Evolutionary conservation across 352 stramenopile genomes (phyloP).

Genomic region (Phytophthora megakarya): DNA sequence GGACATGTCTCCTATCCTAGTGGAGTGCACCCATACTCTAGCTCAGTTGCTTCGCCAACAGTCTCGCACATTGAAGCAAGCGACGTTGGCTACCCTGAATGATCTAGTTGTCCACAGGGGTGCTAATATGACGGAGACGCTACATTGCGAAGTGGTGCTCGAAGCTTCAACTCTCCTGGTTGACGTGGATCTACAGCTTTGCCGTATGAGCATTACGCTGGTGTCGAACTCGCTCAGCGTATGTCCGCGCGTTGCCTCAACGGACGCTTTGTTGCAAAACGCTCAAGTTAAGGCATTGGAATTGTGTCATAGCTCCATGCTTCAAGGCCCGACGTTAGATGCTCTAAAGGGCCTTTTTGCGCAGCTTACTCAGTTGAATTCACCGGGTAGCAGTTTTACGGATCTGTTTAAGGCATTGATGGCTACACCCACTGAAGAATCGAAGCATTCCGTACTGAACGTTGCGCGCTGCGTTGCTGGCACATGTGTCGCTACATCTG

Average conservation of each 20-base stretch:
- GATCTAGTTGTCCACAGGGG: slow-evolving; percentile 87
- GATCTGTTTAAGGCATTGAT: slow-evolving; percentile 88
- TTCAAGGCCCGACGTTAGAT: slow-evolving; percentile 85
- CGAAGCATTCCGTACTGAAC: slow-evolving; percentile 94
- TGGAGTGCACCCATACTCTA: slow-evolving; percentile 88
- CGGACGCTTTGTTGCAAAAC: slow-evolving; percentile 65
- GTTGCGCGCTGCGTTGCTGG: slow-evolving; percentile 93
- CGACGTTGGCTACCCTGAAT: slow-evolving; percentile 91
- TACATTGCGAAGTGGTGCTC: slow-evolving; percentile 90
- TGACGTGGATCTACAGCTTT: slow-evolving; percentile 97
- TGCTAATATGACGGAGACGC: slow-evolving; percentile 60
- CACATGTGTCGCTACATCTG: slow-evolving; percentile 67
- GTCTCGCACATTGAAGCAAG: slow-evolving; percentile 95
- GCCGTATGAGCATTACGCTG: slow-evolving; percentile 92
- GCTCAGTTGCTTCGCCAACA: slow-evolving; percentile 94
- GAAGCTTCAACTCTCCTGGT: slow-evolving; percentile 92
- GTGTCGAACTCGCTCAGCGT: slow-evolving; percentile 77
- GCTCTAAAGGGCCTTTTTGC: slow-evolving; percentile 66
- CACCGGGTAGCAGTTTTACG: slow-evolving; percentile 71
- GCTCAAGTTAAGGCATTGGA: slow-evolving; percentile 81
- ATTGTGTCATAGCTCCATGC: slow-evolving; percentile 92
- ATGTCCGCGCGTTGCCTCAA: slow-evolving; percentile 58
- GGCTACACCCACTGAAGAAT: slow-evolving; percentile 56
- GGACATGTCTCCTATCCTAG: slow-evolving; percentile 92
- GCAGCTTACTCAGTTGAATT: slow-evolving; percentile 67